Evolutionary conservation across 1,284 basidiomycete species (phyloP), one percentile per base, ranked within the genome.

Genomic region (Fomes fomentarius): DNA sequence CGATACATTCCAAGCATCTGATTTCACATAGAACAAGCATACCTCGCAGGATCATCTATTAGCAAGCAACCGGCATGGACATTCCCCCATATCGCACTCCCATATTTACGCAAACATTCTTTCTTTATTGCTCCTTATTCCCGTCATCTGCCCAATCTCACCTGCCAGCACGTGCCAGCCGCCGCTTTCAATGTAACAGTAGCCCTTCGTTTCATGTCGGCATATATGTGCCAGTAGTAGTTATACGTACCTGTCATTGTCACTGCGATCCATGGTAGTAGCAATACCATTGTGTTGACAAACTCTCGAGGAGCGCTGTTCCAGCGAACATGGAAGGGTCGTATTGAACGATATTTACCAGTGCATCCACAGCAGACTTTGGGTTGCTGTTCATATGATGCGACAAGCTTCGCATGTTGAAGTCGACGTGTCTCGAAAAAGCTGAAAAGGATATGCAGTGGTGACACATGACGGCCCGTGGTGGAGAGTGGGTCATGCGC

Each of bases 71-170:
- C 33, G 15, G 24, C 35, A 44, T n/a, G 25, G 28, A 42, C 47
- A 17, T 12, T 46, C 31, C 9, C 46, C 46, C 50, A 37, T 30
- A 46, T 55, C 45, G 43, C 48, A 53, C 26, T 46, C 43, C 55
- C 56, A 64, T n/a, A n/a, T 65, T 58, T 60, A 65, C 52, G 46
- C 52, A 52, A 38, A 56, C 59, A 61, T 51, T 31, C 51, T 63
- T 58, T 65, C 54, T 63, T 63, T 63, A 63, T 64, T 65, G 62
- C 62, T 63, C 60, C 62, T 65, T 61, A 61, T 58, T 61, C 61
- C 31, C 50, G 25, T 37, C 44, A 48, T 58, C 56, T 61, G 42
- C 51, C 48, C 39, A 28, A 49, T 30, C 41, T 55, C 55, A 50
- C 50, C 55, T 55, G 52, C 50, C 19, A 22, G 31, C 43, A 45